Base-by-base conservation (phyloP, 2,329 filamentous ascomycete species). In the Rhynchosporium agropyri region DNA sequence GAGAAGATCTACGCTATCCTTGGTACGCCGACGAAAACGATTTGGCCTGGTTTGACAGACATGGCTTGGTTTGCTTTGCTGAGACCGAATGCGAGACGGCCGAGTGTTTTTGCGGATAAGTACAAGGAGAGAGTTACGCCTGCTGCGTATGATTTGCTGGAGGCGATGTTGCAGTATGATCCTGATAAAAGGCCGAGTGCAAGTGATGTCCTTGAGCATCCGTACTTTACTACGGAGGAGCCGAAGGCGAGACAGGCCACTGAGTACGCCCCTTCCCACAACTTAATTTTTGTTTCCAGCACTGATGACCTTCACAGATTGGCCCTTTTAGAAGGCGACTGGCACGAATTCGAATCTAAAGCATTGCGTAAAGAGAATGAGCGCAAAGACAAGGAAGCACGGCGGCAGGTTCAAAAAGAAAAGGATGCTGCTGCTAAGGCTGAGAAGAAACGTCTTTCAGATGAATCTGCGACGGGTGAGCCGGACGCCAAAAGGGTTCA, bases 281-380 rank as follows among this genome's bases (percentile, higher is more conserved):
- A 20, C 33, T 5, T 36, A 36, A 6, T 36, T 36, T 10, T 20
- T 48, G 28, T 13, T 26, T n/a, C 57, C n/a, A 26, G 8, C n/a
- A 46, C n/a, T 46, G 7, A 43, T 65, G 72, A 80, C 73, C 26
- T 4, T 5, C 13, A 40, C 43, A 63, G 90, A 72, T 83, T 99
- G 56, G 87, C 89, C 64, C 81, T 88, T 55, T 83, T 99, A 36
- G 86, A 95, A 70, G 95, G 95, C 28, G 95, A 99, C 71, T 99
- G 95, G 95, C 95, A 99, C 74, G 95, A 99, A 75, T 97, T 98
- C 72, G 95, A 99, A 78, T 96, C 92, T 61, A 99, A 99, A 78
- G 93, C 92, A 15, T 81, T 97, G 31, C 84, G 95, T 38, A 95
- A 95, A 70, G 93, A 97, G 76, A 94, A 92, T 70, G 91, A 95